Evolutionary conservation across 768 basidiomycete genomes (phyloP).

Genomic region (Kondoa malvinella): DNA sequence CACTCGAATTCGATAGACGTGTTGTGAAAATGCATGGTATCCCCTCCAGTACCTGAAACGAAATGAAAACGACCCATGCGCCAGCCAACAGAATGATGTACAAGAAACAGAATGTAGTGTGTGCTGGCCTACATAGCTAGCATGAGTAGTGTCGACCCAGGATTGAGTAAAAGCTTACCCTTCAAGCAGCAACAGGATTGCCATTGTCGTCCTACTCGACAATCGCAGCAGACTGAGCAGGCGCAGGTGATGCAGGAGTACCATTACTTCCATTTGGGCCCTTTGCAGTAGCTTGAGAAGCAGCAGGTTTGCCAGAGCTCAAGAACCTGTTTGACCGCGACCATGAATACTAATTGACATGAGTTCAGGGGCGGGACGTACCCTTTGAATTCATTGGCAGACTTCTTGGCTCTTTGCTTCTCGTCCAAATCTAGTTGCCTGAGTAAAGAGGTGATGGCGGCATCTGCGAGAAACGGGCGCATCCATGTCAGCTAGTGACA

Average conservation of each 20-base stretch:
- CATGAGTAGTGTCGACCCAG: no score
- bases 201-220: not conserved
- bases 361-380: not conserved
- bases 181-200: not conserved
- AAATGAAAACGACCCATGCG: no score
- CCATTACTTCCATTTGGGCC: no score
- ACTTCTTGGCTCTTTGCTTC: constrained; percentile 1
- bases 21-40: no score
- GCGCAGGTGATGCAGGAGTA: not conserved
- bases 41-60: no score
- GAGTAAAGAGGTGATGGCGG: not conserved
- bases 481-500: not conserved
- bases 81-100: no score
- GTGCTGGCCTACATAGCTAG: no score
- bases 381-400: not conserved
- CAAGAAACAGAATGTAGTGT: no score
- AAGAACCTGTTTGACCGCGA: not conserved
- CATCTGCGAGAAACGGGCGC: not conserved
- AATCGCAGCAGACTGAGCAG: not conserved
- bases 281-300: not conserved
- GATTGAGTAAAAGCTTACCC: no score
- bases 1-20: no score
- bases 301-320: not conserved
- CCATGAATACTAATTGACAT: not conserved
- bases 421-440: constrained; percentile 8